phyloP scores from a whole-genome alignment of 352 stramenopile species.

The Thraustotheca clavata region DNA sequence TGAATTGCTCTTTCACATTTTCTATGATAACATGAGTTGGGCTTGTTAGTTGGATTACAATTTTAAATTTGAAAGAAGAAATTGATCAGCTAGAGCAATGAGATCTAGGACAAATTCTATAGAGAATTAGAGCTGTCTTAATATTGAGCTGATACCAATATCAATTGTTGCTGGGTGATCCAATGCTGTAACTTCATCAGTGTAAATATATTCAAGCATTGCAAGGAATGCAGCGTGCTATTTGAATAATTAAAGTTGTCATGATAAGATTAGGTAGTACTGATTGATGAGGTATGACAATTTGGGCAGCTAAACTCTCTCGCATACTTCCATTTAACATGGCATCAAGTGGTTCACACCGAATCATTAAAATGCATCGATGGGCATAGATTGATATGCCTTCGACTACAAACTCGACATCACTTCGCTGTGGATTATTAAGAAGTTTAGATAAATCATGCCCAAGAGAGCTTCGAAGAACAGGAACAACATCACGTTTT shows the following conservation, averaged over 20 bases:
- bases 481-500: constrained; percentile 7
- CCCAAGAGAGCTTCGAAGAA: constrained; percentile 36
- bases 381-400: constrained; percentile 60
- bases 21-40: constrained; percentile 25
- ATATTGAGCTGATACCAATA: constrained; percentile 28
- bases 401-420: constrained; percentile 81
- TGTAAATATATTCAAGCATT: constrained; percentile 87
- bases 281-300: constrained; percentile 64
- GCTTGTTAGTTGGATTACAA: not conserved
- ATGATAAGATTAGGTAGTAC: constrained; percentile 24
- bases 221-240: constrained; percentile 72
- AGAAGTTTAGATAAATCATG: constrained; percentile 69
- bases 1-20: constrained; percentile 65
- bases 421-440: constrained; percentile 73
- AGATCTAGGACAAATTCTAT: constrained; percentile 78
- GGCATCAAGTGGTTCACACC: constrained; percentile 83
- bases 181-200: constrained; percentile 57
- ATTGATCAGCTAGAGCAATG: constrained; percentile 77
- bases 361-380: constrained; percentile 78
- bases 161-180: constrained; percentile 26
- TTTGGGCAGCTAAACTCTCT: constrained; percentile 56
- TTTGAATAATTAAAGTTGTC: not conserved
- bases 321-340: constrained; percentile 87
- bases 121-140: not conserved
- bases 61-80: constrained; percentile 49